Conservation (phyloP, 2,329 filamentous ascomycete genomes). For the Sporothrix phasma region DNA sequence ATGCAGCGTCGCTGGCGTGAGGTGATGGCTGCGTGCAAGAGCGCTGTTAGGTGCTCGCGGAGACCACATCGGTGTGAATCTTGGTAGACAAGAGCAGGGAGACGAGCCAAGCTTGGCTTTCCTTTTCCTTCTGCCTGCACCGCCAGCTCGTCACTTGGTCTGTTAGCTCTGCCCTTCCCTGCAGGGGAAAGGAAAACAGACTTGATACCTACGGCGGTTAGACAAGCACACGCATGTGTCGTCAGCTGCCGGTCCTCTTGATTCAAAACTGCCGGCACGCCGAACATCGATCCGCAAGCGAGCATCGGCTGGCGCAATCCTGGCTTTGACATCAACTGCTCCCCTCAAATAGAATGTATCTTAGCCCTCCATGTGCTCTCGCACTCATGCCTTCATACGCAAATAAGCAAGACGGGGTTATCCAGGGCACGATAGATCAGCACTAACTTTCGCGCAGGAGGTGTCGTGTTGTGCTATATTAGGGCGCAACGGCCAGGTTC, state of each 20-base stretch:
- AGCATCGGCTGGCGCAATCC: not conserved
- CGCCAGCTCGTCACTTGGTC: not conserved
- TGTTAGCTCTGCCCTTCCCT: not conserved
- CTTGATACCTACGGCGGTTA: not conserved
- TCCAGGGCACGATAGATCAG: not conserved
- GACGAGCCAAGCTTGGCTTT: not conserved
- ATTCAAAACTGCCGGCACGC: not conserved
- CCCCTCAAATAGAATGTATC: too few species aligned
- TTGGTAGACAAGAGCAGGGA: not conserved
- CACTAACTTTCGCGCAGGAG: not conserved
- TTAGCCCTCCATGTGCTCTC: too few species aligned
- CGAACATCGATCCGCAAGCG: not conserved
- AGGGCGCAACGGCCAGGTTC: not conserved
- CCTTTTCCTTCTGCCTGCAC: not conserved
- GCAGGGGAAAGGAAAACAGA: conserved; percentile 3
- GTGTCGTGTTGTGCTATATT: not conserved
- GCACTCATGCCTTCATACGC: too few species aligned
- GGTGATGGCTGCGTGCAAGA: not conserved
- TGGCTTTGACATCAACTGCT: not conserved
- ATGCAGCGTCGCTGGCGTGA: not conserved
- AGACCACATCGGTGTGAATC: conserved; percentile 4
- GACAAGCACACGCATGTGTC: not conserved
- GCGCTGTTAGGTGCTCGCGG: not conserved
- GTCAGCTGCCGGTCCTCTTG: not conserved
- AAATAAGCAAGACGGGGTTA: not conserved